phyloP scores from a whole-genome alignment of 2,329 filamentous ascomycete genomes.

The Dactylellina sp. region DNA sequence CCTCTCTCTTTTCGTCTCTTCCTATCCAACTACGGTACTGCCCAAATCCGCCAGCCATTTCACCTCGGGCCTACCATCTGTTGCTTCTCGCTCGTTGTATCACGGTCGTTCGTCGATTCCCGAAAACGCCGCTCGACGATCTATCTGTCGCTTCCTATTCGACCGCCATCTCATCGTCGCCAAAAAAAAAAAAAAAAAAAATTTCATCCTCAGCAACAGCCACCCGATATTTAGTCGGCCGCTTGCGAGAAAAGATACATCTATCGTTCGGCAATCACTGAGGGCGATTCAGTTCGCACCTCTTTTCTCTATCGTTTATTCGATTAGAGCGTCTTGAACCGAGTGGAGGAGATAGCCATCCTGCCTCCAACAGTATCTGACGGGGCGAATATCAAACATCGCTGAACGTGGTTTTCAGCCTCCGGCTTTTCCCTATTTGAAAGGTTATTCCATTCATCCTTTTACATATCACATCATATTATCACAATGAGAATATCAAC shows the following conservation, averaged over 20 bases:
- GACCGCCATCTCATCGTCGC: too few species aligned
- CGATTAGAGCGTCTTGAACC: conserved; percentile 15
- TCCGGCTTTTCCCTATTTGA: not conserved
- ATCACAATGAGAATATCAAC: conserved; percentile 50
- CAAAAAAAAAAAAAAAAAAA: too few species aligned
- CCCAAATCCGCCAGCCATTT: not conserved
- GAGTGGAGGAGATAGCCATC: not conserved
- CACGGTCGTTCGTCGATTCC: conserved; percentile 12
- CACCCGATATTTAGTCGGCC: conserved; percentile 3
- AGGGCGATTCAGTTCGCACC: conserved; percentile 47
- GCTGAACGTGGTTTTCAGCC: conserved; percentile 1
- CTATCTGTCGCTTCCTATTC: conserved; percentile 20
- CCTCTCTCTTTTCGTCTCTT: conserved; percentile 30
- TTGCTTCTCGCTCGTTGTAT: conserved; percentile 21
- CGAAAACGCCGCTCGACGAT: conserved; percentile 20
- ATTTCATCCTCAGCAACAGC: too few species aligned
- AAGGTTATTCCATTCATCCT: not conserved
- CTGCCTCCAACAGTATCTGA: not conserved
- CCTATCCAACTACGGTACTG: not conserved
- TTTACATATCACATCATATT: conserved; percentile 1
- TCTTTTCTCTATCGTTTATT: conserved; percentile 36
- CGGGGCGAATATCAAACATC: not conserved
- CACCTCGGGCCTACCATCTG: conserved; percentile 4
- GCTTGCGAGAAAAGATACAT: conserved; percentile 1
- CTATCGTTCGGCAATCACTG: not conserved